phyloP scores from a whole-genome alignment of 352 stramenopile genomes.

The Phytopythium aichiense region DNA sequence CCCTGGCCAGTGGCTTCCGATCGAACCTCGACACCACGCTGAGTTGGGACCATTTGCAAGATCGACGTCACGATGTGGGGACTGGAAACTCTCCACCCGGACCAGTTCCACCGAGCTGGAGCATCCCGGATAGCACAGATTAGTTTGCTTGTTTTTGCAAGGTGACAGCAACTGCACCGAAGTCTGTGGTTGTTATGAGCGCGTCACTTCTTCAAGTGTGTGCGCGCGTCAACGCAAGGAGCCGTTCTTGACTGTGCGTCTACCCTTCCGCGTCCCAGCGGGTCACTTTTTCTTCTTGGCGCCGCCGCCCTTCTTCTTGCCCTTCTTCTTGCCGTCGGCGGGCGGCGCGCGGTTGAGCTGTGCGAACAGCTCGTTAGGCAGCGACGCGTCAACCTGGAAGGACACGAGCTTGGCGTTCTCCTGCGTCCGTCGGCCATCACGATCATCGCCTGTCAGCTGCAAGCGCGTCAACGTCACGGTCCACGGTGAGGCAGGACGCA shows the following conservation, averaged over 20 bases:
- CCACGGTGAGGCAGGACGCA: constrained; percentile 12
- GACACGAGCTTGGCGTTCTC: constrained; percentile 63
- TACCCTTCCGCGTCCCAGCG: too few species aligned
- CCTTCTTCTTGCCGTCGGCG: constrained; percentile 74
- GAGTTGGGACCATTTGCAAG: too few species aligned
- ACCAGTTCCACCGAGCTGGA: too few species aligned
- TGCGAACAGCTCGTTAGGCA: constrained; percentile 65
- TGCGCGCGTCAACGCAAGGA: not conserved
- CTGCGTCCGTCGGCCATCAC: constrained; percentile 9
- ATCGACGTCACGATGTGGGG: too few species aligned
- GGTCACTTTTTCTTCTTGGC: constrained; percentile 61
- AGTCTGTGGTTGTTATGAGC: too few species aligned
- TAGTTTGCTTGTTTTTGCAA: too few species aligned
- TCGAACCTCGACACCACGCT: too few species aligned
- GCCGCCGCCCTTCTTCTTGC: constrained; percentile 60
- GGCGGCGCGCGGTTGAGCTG: constrained; percentile 69
- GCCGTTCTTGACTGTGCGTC: not conserved
- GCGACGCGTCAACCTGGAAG: constrained; percentile 73
- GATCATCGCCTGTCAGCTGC: not conserved
- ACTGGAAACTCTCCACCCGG: too few species aligned
- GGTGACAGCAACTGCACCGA: too few species aligned
- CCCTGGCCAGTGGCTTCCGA: too few species aligned
- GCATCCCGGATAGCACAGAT: too few species aligned
- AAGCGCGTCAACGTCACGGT: not conserved
- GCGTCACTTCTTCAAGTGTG: too few species aligned